These are phyloP conservation scores for Lenwebbia sp. DNA, from an alignment of 345 rosid species.

Conservation along the genomic window DNA sequence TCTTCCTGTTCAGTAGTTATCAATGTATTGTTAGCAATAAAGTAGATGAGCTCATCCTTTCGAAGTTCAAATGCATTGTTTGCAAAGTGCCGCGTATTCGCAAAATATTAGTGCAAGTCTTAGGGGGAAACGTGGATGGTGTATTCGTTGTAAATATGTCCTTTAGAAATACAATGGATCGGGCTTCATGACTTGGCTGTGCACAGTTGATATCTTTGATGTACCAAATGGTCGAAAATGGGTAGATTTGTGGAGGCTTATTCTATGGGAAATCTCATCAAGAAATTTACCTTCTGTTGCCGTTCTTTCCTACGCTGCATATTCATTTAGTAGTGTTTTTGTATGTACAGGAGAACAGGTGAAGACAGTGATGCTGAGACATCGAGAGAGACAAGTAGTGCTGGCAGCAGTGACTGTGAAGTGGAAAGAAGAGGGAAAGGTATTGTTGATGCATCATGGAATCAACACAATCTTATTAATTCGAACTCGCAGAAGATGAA, in stretches of 20 bases:
- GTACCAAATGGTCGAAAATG: not conserved
- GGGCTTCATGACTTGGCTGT: not conserved
- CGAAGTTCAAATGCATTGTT: not conserved
- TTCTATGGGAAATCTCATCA: not conserved
- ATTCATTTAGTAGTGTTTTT: not conserved
- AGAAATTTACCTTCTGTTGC: not conserved
- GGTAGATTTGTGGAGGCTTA: not conserved
- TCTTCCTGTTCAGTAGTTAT: not conserved
- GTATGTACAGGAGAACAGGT: slow-evolving; percentile 10
- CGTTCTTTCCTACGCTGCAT: not conserved
- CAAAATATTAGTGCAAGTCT: not conserved
- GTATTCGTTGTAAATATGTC: not conserved
- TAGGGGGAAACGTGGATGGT: not conserved
- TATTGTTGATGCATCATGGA: slow-evolving; percentile 12
- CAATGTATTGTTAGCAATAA: not conserved
- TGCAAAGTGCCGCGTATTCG: not conserved
- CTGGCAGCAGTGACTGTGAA: slow-evolving; percentile 18
- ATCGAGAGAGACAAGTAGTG: slow-evolving; percentile 28
- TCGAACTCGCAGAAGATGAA: slow-evolving; percentile 18
- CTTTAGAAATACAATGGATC: not conserved
- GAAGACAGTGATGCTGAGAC: slow-evolving; percentile 31
- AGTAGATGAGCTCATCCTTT: not conserved
- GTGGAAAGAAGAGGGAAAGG: slow-evolving; percentile 14
- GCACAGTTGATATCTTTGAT: not conserved
- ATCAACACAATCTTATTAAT: slow-evolving; percentile 11